Evolutionary conservation across 345 rosid genomes (phyloP).

Genomic region (Eucalyptus shirleyi): DNA sequence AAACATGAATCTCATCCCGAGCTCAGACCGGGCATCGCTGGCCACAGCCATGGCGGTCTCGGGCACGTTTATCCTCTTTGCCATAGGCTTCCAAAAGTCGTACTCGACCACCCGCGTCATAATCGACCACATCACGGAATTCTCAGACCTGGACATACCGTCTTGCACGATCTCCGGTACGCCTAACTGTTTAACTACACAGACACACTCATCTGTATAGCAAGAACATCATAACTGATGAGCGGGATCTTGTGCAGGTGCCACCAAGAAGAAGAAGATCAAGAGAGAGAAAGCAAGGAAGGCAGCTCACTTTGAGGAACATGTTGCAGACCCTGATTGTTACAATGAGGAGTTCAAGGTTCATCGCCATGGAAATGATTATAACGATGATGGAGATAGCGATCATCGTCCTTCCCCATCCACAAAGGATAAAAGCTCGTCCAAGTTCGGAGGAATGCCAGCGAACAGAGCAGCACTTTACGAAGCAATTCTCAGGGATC

Average conservation of each 20-base stretch:
- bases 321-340: background rate
- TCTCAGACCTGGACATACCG: background rate
- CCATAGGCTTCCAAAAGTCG: conserved; percentile 19
- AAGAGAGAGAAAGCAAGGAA: background rate
- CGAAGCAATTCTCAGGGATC: conserved; percentile 46
- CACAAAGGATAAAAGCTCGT: background rate
- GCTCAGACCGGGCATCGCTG: conserved; percentile 5
- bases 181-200: background rate
- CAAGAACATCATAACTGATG: background rate
- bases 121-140: conserved; percentile 15
- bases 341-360: background rate
- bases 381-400: background rate
- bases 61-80: conserved; percentile 23
- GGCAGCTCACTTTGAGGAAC: background rate
- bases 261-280: background rate
- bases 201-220: background rate
- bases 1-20: conserved; percentile 5
- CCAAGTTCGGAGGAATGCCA: conserved; percentile 20
- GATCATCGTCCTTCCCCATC: background rate
- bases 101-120: background rate
- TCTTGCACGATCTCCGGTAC: background rate
- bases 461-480: conserved; percentile 46
- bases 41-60: conserved; percentile 32
- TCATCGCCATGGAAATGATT: background rate
- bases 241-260: background rate